Percentiles rank a stretch among this genome's conserved stretches.
Conservation (phyloP, 495 filamentous ascomycete species). For the Neurospora sp. region DNA sequence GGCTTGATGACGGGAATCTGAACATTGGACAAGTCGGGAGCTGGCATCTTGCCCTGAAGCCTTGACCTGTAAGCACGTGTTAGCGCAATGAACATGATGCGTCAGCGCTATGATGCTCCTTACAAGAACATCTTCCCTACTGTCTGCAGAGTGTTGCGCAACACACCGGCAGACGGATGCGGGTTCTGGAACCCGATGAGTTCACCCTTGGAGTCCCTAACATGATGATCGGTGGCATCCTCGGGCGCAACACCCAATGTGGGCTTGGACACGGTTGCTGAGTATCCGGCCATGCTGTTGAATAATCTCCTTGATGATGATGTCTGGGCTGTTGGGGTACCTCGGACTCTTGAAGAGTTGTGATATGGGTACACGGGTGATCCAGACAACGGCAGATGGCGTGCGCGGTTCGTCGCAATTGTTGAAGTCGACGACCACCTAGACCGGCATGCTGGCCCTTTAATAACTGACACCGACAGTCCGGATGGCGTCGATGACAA, state of each 20-base stretch:
- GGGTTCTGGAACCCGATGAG: slow-evolving; percentile 27
- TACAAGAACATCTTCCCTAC: slow-evolving; percentile 9
- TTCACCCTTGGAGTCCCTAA: slow-evolving; percentile 23
- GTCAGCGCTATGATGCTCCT: background rate
- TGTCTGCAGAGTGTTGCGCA: background rate
- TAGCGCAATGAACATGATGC: background rate
- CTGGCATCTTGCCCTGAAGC: slow-evolving; percentile 51
- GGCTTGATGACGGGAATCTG: slow-evolving; percentile 48
- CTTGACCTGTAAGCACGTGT: slow-evolving; percentile 37
- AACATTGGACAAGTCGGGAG: slow-evolving; percentile 54
- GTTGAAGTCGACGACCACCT: background rate
- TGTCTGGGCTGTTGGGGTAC: background rate
- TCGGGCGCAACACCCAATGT: slow-evolving; percentile 7
- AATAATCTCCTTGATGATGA: background rate
- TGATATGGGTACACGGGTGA: background rate
- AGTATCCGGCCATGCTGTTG: slow-evolving; percentile 8
- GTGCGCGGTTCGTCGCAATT: background rate
- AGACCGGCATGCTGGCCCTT: background rate
- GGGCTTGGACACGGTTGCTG: slow-evolving; percentile 15
- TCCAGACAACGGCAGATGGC: background rate
- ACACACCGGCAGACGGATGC: slow-evolving; percentile 19
- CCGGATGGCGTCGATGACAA: background rate
- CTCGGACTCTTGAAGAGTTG: background rate
- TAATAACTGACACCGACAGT: background rate
- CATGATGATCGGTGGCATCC: slow-evolving; percentile 25